A percentile compares a stretch with the other conserved stretches of the same genome.
Conservation (phyloP, 2,329 filamentous ascomycete species). For the Clonostachys sp. region DNA sequence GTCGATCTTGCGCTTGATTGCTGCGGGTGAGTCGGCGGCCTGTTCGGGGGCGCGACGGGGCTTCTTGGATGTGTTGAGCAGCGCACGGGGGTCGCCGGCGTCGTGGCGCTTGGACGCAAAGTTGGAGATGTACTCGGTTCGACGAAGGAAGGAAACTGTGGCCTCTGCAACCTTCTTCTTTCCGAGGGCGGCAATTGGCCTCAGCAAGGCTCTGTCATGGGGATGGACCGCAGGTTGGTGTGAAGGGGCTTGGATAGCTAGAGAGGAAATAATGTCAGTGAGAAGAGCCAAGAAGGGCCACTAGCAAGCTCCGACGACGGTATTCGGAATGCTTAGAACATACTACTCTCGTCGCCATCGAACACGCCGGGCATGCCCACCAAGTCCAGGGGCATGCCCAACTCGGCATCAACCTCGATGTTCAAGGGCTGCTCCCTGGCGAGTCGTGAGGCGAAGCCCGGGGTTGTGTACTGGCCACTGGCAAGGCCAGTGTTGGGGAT, state of each 20-base stretch:
- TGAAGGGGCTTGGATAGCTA: constrained; percentile 78
- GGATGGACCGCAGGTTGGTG: constrained; percentile 71
- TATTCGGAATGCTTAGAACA: constrained; percentile 10
- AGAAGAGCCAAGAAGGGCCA: neutral
- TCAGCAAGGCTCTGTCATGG: constrained; percentile 77
- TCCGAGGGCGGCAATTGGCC: constrained; percentile 77
- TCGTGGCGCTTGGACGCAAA: constrained; percentile 43
- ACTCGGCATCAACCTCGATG: constrained; percentile 94
- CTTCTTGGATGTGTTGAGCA: constrained; percentile 20
- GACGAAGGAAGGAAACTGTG: constrained; percentile 86
- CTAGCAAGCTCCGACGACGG: neutral
- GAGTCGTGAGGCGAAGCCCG: constrained; percentile 83
- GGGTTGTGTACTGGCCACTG: constrained; percentile 83
- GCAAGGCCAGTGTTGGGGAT: constrained; percentile 91
- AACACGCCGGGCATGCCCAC: constrained; percentile 94
- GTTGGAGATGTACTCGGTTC: constrained; percentile 90
- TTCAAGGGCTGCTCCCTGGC: constrained; percentile 90
- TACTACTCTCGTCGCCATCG: constrained; percentile 91
- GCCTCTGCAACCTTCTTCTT: constrained; percentile 74
- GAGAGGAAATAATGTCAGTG: constrained; percentile 4
- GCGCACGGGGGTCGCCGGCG: constrained; percentile 34
- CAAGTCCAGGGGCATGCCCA: constrained; percentile 95
- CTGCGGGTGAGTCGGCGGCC: constrained; percentile 58
- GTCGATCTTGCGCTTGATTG: constrained; percentile 65
- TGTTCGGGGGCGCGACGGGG: constrained; percentile 48